phyloP scores from a whole-genome alignment of 108 stramenopile species.

The Conticribra guillardii region DNA sequence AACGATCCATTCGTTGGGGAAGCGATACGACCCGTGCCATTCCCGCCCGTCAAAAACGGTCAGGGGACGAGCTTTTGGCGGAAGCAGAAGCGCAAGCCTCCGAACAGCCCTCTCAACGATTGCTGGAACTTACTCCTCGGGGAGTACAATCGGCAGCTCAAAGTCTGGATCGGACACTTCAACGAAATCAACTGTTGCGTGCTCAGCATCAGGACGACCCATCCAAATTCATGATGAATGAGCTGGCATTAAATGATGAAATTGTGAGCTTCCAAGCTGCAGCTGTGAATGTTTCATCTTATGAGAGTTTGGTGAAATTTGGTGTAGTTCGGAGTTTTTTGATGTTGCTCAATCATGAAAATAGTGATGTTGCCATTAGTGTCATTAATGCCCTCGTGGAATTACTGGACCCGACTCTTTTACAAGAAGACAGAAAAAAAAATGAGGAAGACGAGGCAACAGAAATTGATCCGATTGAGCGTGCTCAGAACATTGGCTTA shows the following conservation, averaged over 20 bases:
- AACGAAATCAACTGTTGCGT: conserved; percentile 59
- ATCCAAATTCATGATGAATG: conserved; percentile 69
- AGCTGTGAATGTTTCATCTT: conserved; percentile 55
- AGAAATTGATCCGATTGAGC: neutral
- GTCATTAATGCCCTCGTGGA: conserved; percentile 69
- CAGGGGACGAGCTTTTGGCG: conserved; percentile 54
- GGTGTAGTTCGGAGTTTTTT: conserved; percentile 40
- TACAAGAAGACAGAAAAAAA: conserved; percentile 21
- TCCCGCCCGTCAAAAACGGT: conserved; percentile 14
- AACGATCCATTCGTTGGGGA: conserved; percentile 42
- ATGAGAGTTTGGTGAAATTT: conserved; percentile 28
- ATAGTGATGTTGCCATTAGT: conserved; percentile 62
- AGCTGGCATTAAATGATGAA: conserved; percentile 75
- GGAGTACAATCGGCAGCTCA: conserved; percentile 54
- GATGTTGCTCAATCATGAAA: conserved; percentile 64
- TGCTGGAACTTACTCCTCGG: conserved; percentile 58
- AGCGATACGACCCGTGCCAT: conserved; percentile 60
- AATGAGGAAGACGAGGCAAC: neutral
- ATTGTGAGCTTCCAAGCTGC: conserved; percentile 51
- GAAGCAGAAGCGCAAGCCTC: conserved; percentile 59
- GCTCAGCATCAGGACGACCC: conserved; percentile 57
- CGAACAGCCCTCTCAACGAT: conserved; percentile 10
- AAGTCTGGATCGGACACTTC: conserved; percentile 42
- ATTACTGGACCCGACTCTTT: conserved; percentile 67
- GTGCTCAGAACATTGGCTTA: conserved; percentile 16